Evolutionary conservation across 2,329 filamentous ascomycete species (phyloP).

Genomic region (Clarireedia paspali): DNA sequence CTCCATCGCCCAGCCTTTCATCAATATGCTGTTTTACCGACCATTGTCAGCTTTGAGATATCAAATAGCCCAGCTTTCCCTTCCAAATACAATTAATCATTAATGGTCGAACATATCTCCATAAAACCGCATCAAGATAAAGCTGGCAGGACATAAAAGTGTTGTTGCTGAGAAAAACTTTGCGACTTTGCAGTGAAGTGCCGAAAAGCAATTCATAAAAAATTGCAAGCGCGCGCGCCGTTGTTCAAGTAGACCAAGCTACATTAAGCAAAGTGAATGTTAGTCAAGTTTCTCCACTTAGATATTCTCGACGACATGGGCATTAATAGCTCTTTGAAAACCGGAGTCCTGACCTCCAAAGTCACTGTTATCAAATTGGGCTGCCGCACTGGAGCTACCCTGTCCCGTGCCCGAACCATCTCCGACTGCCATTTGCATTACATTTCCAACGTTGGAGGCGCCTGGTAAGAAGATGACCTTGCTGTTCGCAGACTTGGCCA

Average conservation of each 20-base stretch:
- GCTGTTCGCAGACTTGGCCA: constrained; percentile 87
- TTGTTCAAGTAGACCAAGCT: constrained; percentile 26
- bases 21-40: not conserved
- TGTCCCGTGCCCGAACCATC: constrained; percentile 46
- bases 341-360: constrained; percentile 48
- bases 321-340: constrained; percentile 76
- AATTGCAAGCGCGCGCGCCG: not conserved
- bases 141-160: not conserved
- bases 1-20: not conserved
- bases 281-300: constrained; percentile 34
- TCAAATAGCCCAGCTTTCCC: too few species aligned
- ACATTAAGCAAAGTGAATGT: constrained; percentile 18
- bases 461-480: constrained; percentile 81
- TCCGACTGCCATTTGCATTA: constrained; percentile 42
- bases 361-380: constrained; percentile 35
- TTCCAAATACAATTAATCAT: not conserved
- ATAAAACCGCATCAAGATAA: not conserved
- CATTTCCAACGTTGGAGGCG: constrained; percentile 49
- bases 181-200: not conserved
- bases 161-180: not conserved
- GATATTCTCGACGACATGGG: constrained; percentile 79
- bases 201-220: not conserved
- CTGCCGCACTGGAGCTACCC: constrained; percentile 34
- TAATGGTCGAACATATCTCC: not conserved
- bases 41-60: not conserved